Base-by-base conservation (phyloP, 345 rosid species). In the Firmiana major region DNA sequence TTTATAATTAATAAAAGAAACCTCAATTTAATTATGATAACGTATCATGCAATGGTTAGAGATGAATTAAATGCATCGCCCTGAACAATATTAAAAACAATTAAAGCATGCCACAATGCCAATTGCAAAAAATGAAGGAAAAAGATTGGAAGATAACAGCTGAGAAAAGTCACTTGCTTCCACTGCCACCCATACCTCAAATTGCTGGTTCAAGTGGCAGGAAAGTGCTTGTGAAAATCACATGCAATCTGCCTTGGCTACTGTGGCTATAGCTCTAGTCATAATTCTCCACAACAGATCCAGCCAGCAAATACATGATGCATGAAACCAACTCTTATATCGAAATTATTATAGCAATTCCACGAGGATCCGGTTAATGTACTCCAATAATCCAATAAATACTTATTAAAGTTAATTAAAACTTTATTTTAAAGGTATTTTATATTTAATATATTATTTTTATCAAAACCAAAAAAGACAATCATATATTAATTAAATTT, bases 181-280 rank as follows among this genome's bases (percentile, higher is more conserved):
- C n/a, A 21, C 62, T 21, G 9, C 42, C 45, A 26, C 7, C 70
- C 49, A 40, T 8, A 19, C 48, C 13, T 6, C 38, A 15, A 62
- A 62, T 62, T 28, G 42, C 1, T 60, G 66, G 38, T 62, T 62
- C 36, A 65, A 40, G 70, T 65, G 70, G 70, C 22, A 40, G 73
- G 36, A 45, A 68, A 68, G 57, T 68, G 40, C 73, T 13, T 45
- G 62, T 16, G 43, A 2, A 28, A 13, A 13, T 55, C 57, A 51
- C 65, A 53, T 51, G 72, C 73, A 64, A 38, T 64, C 69, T 64
- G 46, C 46, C 69, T 64, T 36, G 13, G 7, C 24, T 15, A 5
- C 38, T 17, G 3, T n/a, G 6, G 3, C 58, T 19, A 6, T 26
- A 4, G 38, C 69, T 64, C 69, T 64, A 7, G 46, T 64, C 69